Base-by-base conservation (phyloP, 495 filamentous ascomycete genomes). In the Staphylotrichum longicolle region DNA sequence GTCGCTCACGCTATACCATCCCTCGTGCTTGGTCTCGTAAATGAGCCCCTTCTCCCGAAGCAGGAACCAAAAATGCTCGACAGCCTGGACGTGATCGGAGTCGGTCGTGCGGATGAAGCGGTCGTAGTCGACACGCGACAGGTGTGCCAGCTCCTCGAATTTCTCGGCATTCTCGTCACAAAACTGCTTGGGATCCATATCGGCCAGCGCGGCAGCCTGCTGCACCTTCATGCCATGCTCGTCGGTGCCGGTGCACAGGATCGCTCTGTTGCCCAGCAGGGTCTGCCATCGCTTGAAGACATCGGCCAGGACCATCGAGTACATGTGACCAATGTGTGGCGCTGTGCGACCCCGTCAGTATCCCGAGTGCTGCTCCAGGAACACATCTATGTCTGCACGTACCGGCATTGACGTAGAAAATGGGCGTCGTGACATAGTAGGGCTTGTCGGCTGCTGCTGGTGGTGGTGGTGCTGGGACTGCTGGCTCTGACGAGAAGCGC, bases 401-500 rank as follows among this genome's bases (percentile, higher is more conserved):
- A 95, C 92, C 86, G 30, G 93, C 91, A 82, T 99, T 99, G 74
- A 98, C 95, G 71, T 99, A 99, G 80, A 98, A 99, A 52, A 99
- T 99, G 7, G 94, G 94, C 7, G 91, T 92, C 4, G 94, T 98
- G 66, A 97, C 81, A 82, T 97, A 98, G 80, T 88, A 97, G 5
- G 95, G 93, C 78, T 98, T 98, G 64, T 80, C 77, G 34, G 27
- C 35, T 14, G 66, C 44, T 27, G 47, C 9, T 15, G 53, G 32
- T 32, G 60, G 30, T 11, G 49, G 45, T 55, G 40, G 39, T 27
- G 64, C 42, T 20, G 52, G 8, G 58, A 10, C 15, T 42, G 50
- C 10, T 45, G 42, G 44, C 20, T 53, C 46, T 33, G 67, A 56
- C 15, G 57, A 58, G 55, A 15, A 65, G n/a, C 34, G 54, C 32